Evolutionary conservation across 2,329 filamentous ascomycete genomes (phyloP), one percentile per base, ranked within the genome.

Genomic region (Aspergillus eucalypticola): DNA sequence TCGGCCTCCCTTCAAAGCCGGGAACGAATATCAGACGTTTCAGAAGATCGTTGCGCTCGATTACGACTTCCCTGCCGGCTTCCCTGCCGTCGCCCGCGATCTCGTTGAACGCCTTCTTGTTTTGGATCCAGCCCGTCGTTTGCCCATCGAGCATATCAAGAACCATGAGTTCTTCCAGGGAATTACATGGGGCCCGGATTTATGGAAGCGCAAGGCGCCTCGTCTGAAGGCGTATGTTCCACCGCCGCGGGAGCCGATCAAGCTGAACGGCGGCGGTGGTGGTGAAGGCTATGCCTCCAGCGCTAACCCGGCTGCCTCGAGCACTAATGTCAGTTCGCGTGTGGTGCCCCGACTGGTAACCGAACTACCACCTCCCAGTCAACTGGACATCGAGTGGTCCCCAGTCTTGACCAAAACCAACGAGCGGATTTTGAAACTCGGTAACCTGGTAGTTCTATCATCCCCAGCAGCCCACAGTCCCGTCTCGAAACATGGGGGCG

Each of bases 321-420:
- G 75, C 60, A 69, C 76, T 56, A 81, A 81, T 38, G 74, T 77
- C 35, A 78, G 62, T 50, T 67, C 81, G 25, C 82, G 92, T 58
- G 84, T 86, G 8, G 90, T 92, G 32, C 84, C 90, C 2, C 84
- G 92, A 62, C 88, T 97, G 61, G 96, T 99, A 62, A 98, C 95
- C 1, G 95, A 99, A 75, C 83, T 99, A 8, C 92, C 95, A 15
- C 94, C 95, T n/a, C 95, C 95, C 0, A 96, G 91, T 54, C 95
- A 98, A 75, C 82, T 99, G 25, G 95, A 99, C 72, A 96, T 99
- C 59, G 95, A 99, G 77, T 99, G 95, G 95, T 97, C 94, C 0
- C 95, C 95, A 0, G 93, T 99, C 4, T 81, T 99, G 58, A 97
- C 91, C 8, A 88, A 89, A 70, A 89, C 87, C 61, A 97, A 98